phyloP scores from a whole-genome alignment of 805 yeast species.

The Lachancea meyersii region DNA sequence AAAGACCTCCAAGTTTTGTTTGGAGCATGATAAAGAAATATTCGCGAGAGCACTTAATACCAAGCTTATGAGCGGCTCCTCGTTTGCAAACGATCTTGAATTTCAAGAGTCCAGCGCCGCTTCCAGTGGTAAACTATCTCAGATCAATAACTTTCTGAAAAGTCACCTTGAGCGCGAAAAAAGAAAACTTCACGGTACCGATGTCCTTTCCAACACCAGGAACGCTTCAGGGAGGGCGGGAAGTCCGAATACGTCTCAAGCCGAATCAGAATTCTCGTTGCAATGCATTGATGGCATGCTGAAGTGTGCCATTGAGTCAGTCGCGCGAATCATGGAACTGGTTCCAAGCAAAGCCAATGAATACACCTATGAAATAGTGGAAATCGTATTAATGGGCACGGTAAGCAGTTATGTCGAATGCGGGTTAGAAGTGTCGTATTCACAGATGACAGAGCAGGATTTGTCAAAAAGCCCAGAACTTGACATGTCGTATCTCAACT shows the following conservation, averaged over 20 bases:
- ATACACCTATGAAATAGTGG: constrained; percentile 59
- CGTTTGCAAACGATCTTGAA: constrained; percentile 19
- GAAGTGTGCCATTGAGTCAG: constrained; percentile 67
- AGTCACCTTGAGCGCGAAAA: constrained; percentile 42
- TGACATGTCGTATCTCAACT: constrained; percentile 43
- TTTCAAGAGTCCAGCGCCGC: constrained; percentile 18
- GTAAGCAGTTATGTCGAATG: constrained; percentile 71
- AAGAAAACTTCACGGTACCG: constrained; percentile 28
- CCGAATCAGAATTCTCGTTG: constrained; percentile 32
- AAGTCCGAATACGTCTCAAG: neutral
- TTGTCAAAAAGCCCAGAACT: constrained; percentile 25
- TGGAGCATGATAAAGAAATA: constrained; percentile 29
- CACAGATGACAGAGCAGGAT: constrained; percentile 37
- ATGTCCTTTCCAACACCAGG: constrained; percentile 1
- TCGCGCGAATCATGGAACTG: constrained; percentile 70
- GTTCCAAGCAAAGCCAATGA: constrained; percentile 56
- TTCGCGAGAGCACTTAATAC: constrained; percentile 23
- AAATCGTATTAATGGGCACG: constrained; percentile 58
- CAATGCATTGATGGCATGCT: constrained; percentile 55
- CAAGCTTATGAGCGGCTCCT: constrained; percentile 24
- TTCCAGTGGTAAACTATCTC: constrained; percentile 39
- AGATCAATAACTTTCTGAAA: constrained; percentile 53
- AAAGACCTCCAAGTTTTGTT: constrained; percentile 31
- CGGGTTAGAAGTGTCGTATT: constrained; percentile 66
- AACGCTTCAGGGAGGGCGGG: neutral